Conservation (phyloP, 192 early-diverging fungal species). For the Podila epicladia region DNA sequence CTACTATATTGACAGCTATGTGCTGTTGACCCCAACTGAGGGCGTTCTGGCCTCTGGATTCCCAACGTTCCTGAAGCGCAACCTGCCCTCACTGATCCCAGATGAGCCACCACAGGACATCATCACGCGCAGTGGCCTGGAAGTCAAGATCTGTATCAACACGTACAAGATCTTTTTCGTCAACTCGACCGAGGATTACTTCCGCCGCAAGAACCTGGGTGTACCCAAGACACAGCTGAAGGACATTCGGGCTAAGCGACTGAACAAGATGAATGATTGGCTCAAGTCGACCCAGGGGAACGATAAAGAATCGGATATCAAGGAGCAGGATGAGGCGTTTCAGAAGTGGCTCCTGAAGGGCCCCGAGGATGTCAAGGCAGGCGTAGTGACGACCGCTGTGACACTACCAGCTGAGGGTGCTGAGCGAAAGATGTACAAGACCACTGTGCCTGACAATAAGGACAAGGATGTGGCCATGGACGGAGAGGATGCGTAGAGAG, state of each 20-base stretch:
- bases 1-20: slow-evolving; percentile 95
- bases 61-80: slow-evolving; percentile 82
- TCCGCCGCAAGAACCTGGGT: slow-evolving; percentile 57
- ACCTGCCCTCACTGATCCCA: slow-evolving; percentile 53
- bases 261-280: slow-evolving; percentile 46
- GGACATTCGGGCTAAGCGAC: slow-evolving; percentile 20
- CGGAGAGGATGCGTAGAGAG: slow-evolving; percentile 19
- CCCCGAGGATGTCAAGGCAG: slow-evolving; percentile 28
- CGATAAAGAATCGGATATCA: slow-evolving; percentile 24
- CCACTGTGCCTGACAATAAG: not conserved
- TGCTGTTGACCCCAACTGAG: slow-evolving; percentile 86
- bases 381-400: slow-evolving; percentile 12
- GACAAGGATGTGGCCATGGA: slow-evolving; percentile 40
- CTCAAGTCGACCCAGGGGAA: slow-evolving; percentile 30
- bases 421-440: slow-evolving; percentile 38
- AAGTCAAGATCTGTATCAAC: slow-evolving; percentile 97
- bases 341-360: slow-evolving; percentile 46
- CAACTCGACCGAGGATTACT: slow-evolving; percentile 93
- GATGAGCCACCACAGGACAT: slow-evolving; percentile 53
- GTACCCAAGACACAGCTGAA: slow-evolving; percentile 16
- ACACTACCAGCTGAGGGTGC: slow-evolving; percentile 13
- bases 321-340: slow-evolving; percentile 5
- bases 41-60: slow-evolving; percentile 68
- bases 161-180: slow-evolving; percentile 99
- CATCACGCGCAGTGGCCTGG: slow-evolving; percentile 71